phyloP scores from a whole-genome alignment of 306 rosid species.

The Prinsepia uniflora region DNA sequence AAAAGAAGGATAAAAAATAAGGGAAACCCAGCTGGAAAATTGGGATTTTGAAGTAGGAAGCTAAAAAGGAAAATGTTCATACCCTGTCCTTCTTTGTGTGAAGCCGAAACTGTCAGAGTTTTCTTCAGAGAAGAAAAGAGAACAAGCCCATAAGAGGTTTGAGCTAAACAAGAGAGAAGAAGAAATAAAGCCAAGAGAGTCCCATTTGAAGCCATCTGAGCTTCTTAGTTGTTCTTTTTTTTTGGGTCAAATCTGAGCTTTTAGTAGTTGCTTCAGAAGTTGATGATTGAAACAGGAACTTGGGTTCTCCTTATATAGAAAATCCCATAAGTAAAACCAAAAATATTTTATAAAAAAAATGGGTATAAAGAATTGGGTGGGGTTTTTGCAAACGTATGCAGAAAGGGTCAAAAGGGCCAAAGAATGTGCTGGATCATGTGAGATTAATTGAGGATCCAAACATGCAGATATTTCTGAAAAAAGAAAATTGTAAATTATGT shows the following conservation, averaged over 20 bases:
- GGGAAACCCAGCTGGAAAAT: background rate
- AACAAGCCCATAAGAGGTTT: slow-evolving; percentile 41
- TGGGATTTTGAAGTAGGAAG: background rate
- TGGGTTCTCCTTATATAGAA: slow-evolving; percentile 11
- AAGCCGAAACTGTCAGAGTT: slow-evolving; percentile 60
- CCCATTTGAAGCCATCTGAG: slow-evolving; percentile 52
- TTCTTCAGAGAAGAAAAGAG: slow-evolving; percentile 53
- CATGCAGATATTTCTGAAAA: background rate
- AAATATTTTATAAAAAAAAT: background rate
- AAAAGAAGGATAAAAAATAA: background rate
- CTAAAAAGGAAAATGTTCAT: background rate
- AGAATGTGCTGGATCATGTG: background rate
- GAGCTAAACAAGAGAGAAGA: slow-evolving; percentile 44
- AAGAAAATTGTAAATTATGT: background rate
- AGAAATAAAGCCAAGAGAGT: slow-evolving; percentile 48
- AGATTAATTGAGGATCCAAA: background rate
- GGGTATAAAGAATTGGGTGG: background rate
- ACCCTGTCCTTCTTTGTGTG: slow-evolving; percentile 61
- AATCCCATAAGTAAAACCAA: slow-evolving; percentile 9
- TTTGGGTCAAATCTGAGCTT: background rate
- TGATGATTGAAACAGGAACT: slow-evolving; percentile 4
- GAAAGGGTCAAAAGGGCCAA: slow-evolving; percentile 21
- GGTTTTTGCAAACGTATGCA: background rate
- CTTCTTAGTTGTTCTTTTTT: background rate
- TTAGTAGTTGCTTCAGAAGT: slow-evolving; percentile 4